A percentile compares a stretch with the other conserved stretches of the same genome.
phyloP scores from a whole-genome alignment of 2,329 filamentous ascomycete species.

The Paecilomyces niveus region DNA sequence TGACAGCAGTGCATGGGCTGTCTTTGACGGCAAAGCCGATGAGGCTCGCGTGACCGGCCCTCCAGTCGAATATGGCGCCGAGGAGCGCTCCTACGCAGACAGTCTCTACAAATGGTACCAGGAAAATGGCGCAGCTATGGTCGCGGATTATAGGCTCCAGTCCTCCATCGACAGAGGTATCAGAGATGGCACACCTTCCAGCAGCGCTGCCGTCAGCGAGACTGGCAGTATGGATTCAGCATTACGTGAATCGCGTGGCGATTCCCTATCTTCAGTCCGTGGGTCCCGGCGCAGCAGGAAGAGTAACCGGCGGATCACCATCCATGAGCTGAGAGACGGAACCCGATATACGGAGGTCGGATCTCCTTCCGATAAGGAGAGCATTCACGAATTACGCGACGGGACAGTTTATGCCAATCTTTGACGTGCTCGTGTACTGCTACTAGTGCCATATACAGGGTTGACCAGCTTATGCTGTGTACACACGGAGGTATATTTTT shows the following conservation, averaged over 20 bases:
- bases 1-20: constrained; percentile 40
- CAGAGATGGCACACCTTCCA: constrained; percentile 14
- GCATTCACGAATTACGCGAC: constrained; percentile 36
- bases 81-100: constrained; percentile 30
- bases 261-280: constrained; percentile 15
- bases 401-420: constrained; percentile 37
- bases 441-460: not conserved
- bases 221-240: constrained; percentile 23
- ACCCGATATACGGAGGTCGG: constrained; percentile 34
- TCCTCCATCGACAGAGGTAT: constrained; percentile 23
- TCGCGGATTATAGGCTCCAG: constrained; percentile 29
- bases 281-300: constrained; percentile 21
- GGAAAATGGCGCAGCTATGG: constrained; percentile 25
- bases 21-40: constrained; percentile 28
- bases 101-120: constrained; percentile 36
- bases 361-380: constrained; percentile 27
- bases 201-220: constrained; percentile 23
- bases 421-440: constrained; percentile 12
- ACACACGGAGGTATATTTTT: not conserved
- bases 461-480: not conserved
- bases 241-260: constrained; percentile 9
- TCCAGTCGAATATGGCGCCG: constrained; percentile 31
- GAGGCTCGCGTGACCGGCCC: constrained; percentile 27
- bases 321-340: constrained; percentile 37
- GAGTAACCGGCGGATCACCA: constrained; percentile 29